Percentiles rank a stretch among this genome's conserved stretches.
Conservation (phyloP, 2,329 filamentous ascomycete genomes). For the Penicillium rolfsii region DNA sequence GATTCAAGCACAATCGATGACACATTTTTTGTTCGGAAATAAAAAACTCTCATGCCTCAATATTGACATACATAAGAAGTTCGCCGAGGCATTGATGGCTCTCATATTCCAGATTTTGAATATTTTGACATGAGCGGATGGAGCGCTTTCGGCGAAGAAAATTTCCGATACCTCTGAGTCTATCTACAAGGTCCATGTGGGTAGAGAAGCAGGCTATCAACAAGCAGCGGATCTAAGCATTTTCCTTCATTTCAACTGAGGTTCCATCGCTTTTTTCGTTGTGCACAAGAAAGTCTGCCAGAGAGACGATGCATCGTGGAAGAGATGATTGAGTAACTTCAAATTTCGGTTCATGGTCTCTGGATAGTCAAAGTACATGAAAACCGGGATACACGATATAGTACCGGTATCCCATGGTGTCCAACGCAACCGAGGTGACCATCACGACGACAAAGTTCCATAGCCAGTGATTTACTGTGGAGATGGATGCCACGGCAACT, state of each 20-base stretch:
- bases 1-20: neutral
- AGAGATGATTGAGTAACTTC: constrained; percentile 29
- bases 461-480: constrained; percentile 30
- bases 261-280: constrained; percentile 13
- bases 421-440: constrained; percentile 28
- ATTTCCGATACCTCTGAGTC: no score
- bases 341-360: constrained; percentile 35
- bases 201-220: neutral
- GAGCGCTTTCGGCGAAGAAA: neutral
- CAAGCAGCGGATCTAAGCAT: neutral
- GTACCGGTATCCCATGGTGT: constrained; percentile 30
- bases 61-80: neutral
- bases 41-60: neutral
- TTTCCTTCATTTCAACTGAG: neutral
- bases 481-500: constrained; percentile 29
- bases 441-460: constrained; percentile 33
- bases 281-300: constrained; percentile 22
- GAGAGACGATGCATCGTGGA: constrained; percentile 27
- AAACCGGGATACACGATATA: constrained; percentile 27
- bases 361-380: constrained; percentile 28
- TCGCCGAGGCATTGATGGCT: neutral
- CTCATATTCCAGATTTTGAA: neutral
- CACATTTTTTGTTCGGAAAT: neutral
- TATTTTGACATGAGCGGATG: neutral
- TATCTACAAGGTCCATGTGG: neutral